These are phyloP conservation scores for Zygoascus flipseniorum DNA, from an alignment of 805 yeast species.

Conservation along the genomic window DNA sequence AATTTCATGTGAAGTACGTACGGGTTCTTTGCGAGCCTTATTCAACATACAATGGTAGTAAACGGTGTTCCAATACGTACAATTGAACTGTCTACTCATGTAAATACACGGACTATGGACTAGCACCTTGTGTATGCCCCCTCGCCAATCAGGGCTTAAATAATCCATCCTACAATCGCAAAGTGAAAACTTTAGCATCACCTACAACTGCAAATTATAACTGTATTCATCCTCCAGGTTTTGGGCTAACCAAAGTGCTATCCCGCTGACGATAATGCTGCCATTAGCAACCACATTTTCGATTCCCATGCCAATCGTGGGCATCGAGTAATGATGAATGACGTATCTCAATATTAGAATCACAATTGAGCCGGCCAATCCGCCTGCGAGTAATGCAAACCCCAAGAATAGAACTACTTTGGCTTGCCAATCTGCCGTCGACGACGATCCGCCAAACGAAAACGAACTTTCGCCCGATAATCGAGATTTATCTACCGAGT, in stretches of 20 bases:
- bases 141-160: too few species aligned
- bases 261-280: constrained; percentile 80
- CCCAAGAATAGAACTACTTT: constrained; percentile 85
- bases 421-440: constrained; percentile 81
- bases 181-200: not conserved
- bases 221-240: constrained; percentile 94
- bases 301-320: constrained; percentile 91
- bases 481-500: constrained; percentile 60
- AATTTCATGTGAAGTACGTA: too few species aligned
- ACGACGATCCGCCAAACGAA: constrained; percentile 22
- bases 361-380: constrained; percentile 84
- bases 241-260: constrained; percentile 86
- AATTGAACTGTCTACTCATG: too few species aligned
- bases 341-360: constrained; percentile 80
- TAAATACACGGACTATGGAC: too few species aligned
- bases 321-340: constrained; percentile 69
- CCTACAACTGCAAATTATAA: constrained; percentile 70
- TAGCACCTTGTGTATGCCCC: too few species aligned
- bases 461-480: constrained; percentile 33
- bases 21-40: too few species aligned
- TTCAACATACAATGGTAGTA: too few species aligned
- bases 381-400: constrained; percentile 87
- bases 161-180: too few species aligned
- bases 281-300: constrained; percentile 76
- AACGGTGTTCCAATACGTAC: too few species aligned